Evolutionary conservation across 768 basidiomycete genomes (phyloP), one percentile per base, ranked within the genome.

Genomic region (Xerocomellus dryophilus): DNA sequence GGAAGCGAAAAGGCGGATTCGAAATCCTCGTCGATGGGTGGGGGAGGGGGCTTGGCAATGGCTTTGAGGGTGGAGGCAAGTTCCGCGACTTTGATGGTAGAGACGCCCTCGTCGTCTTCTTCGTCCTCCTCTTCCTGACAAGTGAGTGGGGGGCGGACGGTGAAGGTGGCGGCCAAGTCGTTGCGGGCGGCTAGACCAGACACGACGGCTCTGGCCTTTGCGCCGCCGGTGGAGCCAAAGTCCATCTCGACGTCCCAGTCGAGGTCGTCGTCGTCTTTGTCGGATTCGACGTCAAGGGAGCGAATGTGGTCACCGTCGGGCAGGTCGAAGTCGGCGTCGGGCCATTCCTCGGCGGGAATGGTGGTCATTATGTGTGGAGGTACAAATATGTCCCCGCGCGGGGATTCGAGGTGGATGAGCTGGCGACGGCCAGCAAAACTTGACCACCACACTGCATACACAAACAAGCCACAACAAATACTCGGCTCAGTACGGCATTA

Each of bases 241-340:
- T 86, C 79, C 81, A 91, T 83, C 61, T 90, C 86, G 21, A 80
- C 59, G 63, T 93, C 91, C 91, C 90, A 92, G 66, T 92, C 89
- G 66, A 88, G 81, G 57, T 81, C 80, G 42, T 80, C 81, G 47
- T 82, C 78, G 54, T 84, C 83, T 72, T 79, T 86, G 76, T 87
- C 85, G 20, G 79, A 78, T 58, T 81, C 80, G 17, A 73, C 70
- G 59, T 77, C 80, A 23, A 78, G 78, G 35, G 85, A 71, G 61
- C 85, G 82, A 47, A 90, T 79, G 45, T 82, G 76, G 44, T 81
- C 81, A 40, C 82, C 90, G 44, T 93, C 90, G 50, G 87, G 85
- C 20, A 93, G 74, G 67, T 91, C 90, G 66, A 93, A 92, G 72
- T 93, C 90, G 57, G 87, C 86, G 70, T 93, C 90, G 41, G 82